A percentile compares a stretch with the other conserved stretches of the same genome.
Evolutionary conservation across 2,329 filamentous ascomycete species (phyloP).

Genomic region (Colletotrichum eremochloae): DNA sequence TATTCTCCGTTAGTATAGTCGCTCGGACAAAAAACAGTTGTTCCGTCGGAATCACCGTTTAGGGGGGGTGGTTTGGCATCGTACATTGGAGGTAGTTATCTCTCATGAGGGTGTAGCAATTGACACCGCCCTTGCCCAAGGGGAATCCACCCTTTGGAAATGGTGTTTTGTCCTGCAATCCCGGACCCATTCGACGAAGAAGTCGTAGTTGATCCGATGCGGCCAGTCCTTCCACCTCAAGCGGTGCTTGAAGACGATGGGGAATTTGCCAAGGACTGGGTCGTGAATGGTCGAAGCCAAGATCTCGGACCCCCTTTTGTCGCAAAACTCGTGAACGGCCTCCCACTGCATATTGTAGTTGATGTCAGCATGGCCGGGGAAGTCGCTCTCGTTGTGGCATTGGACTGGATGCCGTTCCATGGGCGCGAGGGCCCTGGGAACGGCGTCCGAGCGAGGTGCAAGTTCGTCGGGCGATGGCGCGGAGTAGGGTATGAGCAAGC

Average conservation of each 20-base stretch:
- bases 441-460: not conserved
- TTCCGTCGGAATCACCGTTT: too few species aligned
- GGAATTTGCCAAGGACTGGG: not conserved
- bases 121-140: not conserved
- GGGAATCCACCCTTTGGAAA: not conserved
- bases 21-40: too few species aligned
- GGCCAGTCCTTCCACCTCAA: conserved; percentile 9
- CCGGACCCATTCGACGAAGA: conserved; percentile 14
- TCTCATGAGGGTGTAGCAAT: conserved; percentile 3
- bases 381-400: conserved; percentile 13
- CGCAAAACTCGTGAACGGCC: not conserved
- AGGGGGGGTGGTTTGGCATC: not conserved
- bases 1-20: not conserved
- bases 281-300: conserved; percentile 1
- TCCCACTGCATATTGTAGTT: not conserved
- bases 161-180: not conserved
- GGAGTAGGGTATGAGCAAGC: not conserved
- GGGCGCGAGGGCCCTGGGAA: not conserved
- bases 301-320: not conserved
- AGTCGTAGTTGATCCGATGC: conserved; percentile 14
- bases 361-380: conserved; percentile 5
- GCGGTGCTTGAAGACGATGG: not conserved
- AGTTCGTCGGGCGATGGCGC: not conserved
- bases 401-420: not conserved
- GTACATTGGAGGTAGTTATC: conserved; percentile 8